phyloP scores from a whole-genome alignment of 352 stramenopile species.

The Phytophthora kernoviae region DNA sequence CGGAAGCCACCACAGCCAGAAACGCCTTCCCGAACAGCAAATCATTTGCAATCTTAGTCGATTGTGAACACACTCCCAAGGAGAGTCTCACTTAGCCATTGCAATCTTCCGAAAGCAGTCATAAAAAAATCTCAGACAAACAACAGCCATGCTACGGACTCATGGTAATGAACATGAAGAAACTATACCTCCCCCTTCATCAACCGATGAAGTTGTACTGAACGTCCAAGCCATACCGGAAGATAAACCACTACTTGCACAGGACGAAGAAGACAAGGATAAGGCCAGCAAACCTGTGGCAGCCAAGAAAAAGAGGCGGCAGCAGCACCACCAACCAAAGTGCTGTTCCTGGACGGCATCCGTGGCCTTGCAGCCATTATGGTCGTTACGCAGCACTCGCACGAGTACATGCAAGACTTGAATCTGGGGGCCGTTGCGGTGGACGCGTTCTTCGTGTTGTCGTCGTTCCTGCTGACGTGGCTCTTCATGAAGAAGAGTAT shows the following conservation, averaged over 20 bases:
- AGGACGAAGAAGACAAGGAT: constrained; percentile 30
- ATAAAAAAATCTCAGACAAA: too few relatives aligned
- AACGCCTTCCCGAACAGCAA: constrained; percentile 35
- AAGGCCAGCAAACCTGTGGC: constrained; percentile 20
- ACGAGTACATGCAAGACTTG: constrained; percentile 43
- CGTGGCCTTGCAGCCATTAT: constrained; percentile 36
- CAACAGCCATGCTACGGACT: constrained; percentile 16
- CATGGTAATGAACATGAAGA: constrained; percentile 15
- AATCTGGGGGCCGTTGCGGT: constrained; percentile 45
- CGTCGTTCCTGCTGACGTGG: constrained; percentile 56
- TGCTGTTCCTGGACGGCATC: constrained; percentile 43
- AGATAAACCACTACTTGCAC: constrained; percentile 21
- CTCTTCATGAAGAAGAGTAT: constrained; percentile 57
- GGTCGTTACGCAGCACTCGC: constrained; percentile 38
- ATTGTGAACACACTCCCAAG: background rate
- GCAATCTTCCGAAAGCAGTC: background rate
- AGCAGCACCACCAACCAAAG: constrained; percentile 22
- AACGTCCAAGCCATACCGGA: constrained; percentile 17
- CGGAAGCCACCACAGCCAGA: too few relatives aligned
- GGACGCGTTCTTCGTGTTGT: constrained; percentile 64
- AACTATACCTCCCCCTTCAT: background rate
- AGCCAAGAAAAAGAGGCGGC: constrained; percentile 28
- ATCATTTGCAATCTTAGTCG: constrained; percentile 4
- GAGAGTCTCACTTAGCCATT: constrained; percentile 4
- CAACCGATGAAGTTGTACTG: constrained; percentile 7